Evolutionary conservation across 2,329 filamentous ascomycete species (phyloP).

Genomic region (Clarireedia hainanense): DNA sequence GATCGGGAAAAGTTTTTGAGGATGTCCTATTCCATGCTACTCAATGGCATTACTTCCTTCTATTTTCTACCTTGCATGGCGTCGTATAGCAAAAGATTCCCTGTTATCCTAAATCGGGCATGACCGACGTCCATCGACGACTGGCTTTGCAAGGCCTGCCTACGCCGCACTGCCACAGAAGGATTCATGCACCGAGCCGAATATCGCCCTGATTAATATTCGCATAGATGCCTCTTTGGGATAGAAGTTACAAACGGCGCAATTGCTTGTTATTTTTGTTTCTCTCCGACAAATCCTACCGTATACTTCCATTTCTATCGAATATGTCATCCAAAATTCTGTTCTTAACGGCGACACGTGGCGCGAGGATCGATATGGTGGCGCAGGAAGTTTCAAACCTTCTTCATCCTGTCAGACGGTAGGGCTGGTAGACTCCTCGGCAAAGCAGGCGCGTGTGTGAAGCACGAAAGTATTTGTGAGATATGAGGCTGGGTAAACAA

Average conservation of each 20-base stretch:
- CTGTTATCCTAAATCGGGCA: not conserved
- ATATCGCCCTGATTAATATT: not conserved
- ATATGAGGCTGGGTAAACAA: not conserved
- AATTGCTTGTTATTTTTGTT: not conserved
- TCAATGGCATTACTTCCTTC: not conserved
- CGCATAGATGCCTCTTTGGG: not conserved
- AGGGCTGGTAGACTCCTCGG: not conserved
- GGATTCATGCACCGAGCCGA: conserved; percentile 2
- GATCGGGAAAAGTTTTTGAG: not conserved
- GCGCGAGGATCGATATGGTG: conserved; percentile 3
- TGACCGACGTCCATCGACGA: not conserved
- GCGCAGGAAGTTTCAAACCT: conserved; percentile 3
- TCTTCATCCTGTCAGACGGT: not conserved
- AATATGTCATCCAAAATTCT: not conserved
- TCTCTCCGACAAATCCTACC: not conserved
- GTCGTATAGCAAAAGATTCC: not conserved
- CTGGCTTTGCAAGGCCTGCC: not conserved
- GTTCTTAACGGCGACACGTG: conserved; percentile 2
- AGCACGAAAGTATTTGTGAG: not conserved
- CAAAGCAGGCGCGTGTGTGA: not conserved
- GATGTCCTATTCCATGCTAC: not conserved
- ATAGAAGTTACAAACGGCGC: not conserved
- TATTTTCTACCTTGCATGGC: not conserved
- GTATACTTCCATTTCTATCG: not conserved
- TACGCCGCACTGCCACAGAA: conserved; percentile 4